Evolutionary conservation across 2,329 filamentous ascomycete species (phyloP), one percentile per base, ranked within the genome.

Genomic region (Colletotrichum horii): DNA sequence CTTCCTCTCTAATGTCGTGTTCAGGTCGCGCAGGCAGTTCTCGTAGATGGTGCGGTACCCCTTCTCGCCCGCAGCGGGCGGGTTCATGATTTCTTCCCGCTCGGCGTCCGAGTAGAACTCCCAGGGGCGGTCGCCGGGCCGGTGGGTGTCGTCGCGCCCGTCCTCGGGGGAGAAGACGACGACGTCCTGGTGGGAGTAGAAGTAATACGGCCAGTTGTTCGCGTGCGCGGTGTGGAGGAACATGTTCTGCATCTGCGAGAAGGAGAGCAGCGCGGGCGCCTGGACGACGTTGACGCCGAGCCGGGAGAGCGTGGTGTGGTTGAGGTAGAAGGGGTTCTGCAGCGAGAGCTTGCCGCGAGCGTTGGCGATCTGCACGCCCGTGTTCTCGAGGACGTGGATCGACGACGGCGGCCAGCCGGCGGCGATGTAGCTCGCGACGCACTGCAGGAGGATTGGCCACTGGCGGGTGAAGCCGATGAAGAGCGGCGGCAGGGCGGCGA

Each of bases 381-480:
- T 92, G 81, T 92, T 92, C 79, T 92, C 91, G 32, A 92, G 82
- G 3, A 92, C 87, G 76, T 89, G 89, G 75, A 92, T 91, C 77
- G 91, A 87, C 24, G 84, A 83, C 0, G 89, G 81, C 3, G 90
- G 91, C 90, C 90, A 92, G 65, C 90, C 91, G 4, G 89, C 88
- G 1, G 90, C 88, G 77, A 92, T 88, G 80, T 92, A 92, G 14
- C 85, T 88, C 12, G 91, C 85, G 2, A 92, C 87, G 4, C 87
- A 84, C 81, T 92, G 91, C 16, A 90, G 85, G 2, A 92, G 84
- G 72, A 92, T 83, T 3, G 87, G 86, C 87, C 88, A 91, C 71
- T 88, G 87, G 38, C 89, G 85, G 1, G 90, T 91, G 82, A 92
- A 92, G n/a, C 90, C 89, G 75, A 92, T 90, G 65, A 92, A 84